Conservation (phyloP, 2,329 filamentous ascomycete genomes). For the Seiridium unicorne region DNA sequence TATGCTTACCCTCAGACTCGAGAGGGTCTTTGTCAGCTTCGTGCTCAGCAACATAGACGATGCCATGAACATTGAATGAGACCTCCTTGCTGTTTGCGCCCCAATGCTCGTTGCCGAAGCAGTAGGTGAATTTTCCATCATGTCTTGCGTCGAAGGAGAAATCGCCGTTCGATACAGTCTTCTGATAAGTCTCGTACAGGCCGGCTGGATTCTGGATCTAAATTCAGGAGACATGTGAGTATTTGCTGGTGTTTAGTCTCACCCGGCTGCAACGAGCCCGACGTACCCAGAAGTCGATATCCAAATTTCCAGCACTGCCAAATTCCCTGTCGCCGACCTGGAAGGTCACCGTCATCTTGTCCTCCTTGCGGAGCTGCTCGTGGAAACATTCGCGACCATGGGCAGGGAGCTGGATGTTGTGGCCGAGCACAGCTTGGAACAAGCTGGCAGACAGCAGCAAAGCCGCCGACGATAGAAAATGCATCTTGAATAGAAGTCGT, state of each 20-base stretch:
- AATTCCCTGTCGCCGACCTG: constrained; percentile 97
- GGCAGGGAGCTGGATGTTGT: constrained; percentile 94
- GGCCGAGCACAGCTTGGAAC: constrained; percentile 58
- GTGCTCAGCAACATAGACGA: constrained; percentile 91
- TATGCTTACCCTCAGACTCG: constrained; percentile 75
- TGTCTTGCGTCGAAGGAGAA: constrained; percentile 82
- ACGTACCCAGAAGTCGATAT: constrained; percentile 96
- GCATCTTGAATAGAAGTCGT: constrained; percentile 30
- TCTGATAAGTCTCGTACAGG: constrained; percentile 76
- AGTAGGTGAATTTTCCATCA: constrained; percentile 93
- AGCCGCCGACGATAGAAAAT: constrained; percentile 40
- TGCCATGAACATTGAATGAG: constrained; percentile 97
- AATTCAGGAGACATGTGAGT: constrained; percentile 4
- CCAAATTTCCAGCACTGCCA: constrained; percentile 88
- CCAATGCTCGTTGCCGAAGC: constrained; percentile 99
- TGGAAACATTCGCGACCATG: constrained; percentile 98
- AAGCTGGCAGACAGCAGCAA: constrained; percentile 53
- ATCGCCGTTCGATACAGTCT: constrained; percentile 83
- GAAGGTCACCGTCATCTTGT: constrained; percentile 98
- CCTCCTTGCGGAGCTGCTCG: constrained; percentile 86
- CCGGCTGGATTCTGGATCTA: constrained; percentile 77
- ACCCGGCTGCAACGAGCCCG: background rate
- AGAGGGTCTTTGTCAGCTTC: constrained; percentile 84
- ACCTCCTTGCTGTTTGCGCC: constrained; percentile 95
- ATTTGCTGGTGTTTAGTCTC: too few species aligned